These are phyloP conservation scores for Daedaleopsis sinensis DNA, from an alignment of 768 basidiomycete species.

Conservation along the genomic window DNA sequence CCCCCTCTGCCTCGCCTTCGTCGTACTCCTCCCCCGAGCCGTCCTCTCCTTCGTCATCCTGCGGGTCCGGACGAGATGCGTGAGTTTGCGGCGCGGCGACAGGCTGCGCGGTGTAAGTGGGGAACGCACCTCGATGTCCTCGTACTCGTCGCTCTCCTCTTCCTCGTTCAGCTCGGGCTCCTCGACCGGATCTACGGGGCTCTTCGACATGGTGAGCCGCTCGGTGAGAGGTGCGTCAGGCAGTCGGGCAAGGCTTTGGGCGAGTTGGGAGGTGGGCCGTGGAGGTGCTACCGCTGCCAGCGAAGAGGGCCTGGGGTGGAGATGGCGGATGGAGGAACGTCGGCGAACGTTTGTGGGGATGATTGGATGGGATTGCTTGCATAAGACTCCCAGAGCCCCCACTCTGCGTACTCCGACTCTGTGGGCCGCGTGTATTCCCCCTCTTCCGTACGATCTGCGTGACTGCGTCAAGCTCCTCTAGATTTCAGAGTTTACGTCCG, in stretches of 20 bases:
- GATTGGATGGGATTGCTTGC: conserved; percentile 17
- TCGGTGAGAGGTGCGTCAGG: neutral
- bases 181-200: conserved; percentile 12
- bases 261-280: neutral
- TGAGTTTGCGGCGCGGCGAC: no score
- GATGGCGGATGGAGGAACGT: neutral
- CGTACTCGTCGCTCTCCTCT: conserved; percentile 35
- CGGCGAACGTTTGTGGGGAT: conserved; percentile 20
- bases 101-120: neutral
- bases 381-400: conserved; percentile 16
- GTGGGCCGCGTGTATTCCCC: neutral
- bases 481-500: no score
- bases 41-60: conserved; percentile 31
- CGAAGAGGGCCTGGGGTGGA: neutral
- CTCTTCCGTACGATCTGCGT: neutral
- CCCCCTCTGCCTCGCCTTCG: conserved; percentile 26
- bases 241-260: no score
- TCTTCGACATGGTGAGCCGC: conserved; percentile 14
- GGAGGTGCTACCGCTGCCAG: no score
- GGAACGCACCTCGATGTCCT: conserved; percentile 23
- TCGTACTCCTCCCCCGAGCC: conserved; percentile 24
- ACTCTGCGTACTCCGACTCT: neutral
- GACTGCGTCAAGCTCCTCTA: neutral
- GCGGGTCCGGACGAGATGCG: neutral
- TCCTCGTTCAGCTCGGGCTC: conserved; percentile 21